Conservation (phyloP, 2,329 filamentous ascomycete genomes). For the Xylaria sp. region DNA sequence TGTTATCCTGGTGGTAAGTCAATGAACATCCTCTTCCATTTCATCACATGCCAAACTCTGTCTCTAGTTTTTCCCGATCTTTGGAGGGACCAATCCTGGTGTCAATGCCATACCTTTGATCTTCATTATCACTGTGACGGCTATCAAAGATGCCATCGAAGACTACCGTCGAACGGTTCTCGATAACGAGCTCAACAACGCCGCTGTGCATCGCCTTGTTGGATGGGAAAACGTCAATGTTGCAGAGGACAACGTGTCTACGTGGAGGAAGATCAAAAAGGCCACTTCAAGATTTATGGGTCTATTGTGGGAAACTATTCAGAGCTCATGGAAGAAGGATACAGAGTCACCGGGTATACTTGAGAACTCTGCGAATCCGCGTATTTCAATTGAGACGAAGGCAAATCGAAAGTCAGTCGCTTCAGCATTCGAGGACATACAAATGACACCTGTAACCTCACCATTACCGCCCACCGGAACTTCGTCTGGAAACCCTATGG, state of each 20-base stretch:
- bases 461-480: slow-evolving; percentile 64
- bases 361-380: slow-evolving; percentile 64
- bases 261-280: slow-evolving; percentile 93
- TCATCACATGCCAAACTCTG: slow-evolving; percentile 23
- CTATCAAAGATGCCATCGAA: slow-evolving; percentile 94
- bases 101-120: slow-evolving; percentile 92
- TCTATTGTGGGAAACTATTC: slow-evolving; percentile 61
- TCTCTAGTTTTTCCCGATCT: slow-evolving; percentile 90
- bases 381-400: slow-evolving; percentile 74
- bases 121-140: slow-evolving; percentile 87
- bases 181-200: slow-evolving; percentile 95
- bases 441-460: slow-evolving; percentile 95
- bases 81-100: slow-evolving; percentile 89
- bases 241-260: slow-evolving; percentile 82
- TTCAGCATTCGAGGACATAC: slow-evolving; percentile 77
- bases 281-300: slow-evolving; percentile 72
- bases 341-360: slow-evolving; percentile 62
- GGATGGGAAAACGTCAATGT: slow-evolving; percentile 96
- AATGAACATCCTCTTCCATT: slow-evolving; percentile 23
- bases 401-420: slow-evolving; percentile 62
- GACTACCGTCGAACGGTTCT: slow-evolving; percentile 92
- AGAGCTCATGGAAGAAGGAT: slow-evolving; percentile 60
- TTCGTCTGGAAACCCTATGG: slow-evolving; percentile 24
- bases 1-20: slow-evolving; percentile 90
- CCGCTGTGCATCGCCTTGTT: slow-evolving; percentile 87